These are phyloP conservation scores for Vinca minor DNA, from an alignment of 257 asterid species.

Conservation along the genomic window DNA sequence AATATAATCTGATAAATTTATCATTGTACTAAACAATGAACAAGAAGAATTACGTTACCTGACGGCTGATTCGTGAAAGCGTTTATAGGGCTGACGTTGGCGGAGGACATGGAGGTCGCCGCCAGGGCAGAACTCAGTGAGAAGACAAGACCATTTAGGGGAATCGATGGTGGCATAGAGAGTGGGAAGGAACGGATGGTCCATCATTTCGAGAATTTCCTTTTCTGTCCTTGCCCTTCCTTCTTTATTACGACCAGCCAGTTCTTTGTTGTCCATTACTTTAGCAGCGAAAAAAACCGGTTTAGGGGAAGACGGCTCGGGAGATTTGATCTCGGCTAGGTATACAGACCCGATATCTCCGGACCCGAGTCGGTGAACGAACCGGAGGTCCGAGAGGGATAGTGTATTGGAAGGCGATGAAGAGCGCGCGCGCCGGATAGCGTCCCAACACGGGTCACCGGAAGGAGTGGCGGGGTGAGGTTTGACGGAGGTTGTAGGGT, in stretches of 20 bases:
- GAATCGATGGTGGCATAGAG: constrained; percentile 76
- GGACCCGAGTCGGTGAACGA: constrained; percentile 83
- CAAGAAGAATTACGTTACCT: constrained; percentile 49
- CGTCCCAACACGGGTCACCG: constrained; percentile 71
- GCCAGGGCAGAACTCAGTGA: constrained; percentile 95
- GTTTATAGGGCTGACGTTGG: constrained; percentile 84
- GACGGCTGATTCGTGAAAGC: constrained; percentile 81
- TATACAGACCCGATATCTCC: constrained; percentile 95
- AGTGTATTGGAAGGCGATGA: constrained; percentile 28
- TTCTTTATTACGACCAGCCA: constrained; percentile 74
- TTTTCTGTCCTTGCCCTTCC: constrained; percentile 80
- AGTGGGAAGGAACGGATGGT: constrained; percentile 84
- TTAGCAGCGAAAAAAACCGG: constrained; percentile 69
- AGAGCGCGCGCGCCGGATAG: constrained; percentile 39
- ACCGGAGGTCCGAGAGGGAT: constrained; percentile 71
- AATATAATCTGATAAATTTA: no score
- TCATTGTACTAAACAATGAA: no score
- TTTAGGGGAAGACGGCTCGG: constrained; percentile 2
- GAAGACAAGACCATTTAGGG: constrained; percentile 75
- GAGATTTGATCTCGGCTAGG: constrained; percentile 61
- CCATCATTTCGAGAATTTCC: constrained; percentile 80
- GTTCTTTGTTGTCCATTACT: constrained; percentile 81
- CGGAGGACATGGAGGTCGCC: constrained; percentile 98
- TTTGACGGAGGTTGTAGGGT: constrained; percentile 26
- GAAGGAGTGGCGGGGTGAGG: constrained; percentile 47